A percentile compares a stretch with the other conserved stretches of the same genome.
phyloP scores from a whole-genome alignment of 176 grass and related monocot genomes.

The Aegilops longissima region DNA sequence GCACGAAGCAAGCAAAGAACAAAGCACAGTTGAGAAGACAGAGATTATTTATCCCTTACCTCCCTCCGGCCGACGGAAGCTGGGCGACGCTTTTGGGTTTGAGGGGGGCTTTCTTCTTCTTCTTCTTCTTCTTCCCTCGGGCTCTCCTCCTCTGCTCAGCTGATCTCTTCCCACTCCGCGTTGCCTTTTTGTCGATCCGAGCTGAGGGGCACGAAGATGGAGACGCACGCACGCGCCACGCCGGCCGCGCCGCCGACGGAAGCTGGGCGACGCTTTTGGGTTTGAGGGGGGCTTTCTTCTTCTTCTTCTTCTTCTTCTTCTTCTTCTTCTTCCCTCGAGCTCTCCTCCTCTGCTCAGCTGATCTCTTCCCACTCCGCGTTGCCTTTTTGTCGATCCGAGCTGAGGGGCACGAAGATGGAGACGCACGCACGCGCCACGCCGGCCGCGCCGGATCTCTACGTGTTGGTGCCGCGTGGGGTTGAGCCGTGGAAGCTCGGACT shows the following conservation, averaged over 20 bases:
- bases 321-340: neutral
- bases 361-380: neutral
- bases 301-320: neutral
- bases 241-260: neutral
- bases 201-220: neutral
- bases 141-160: neutral
- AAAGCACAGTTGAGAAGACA: neutral
- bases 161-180: neutral
- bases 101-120: too few species aligned
- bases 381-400: neutral
- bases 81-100: neutral
- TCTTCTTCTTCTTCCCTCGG: neutral
- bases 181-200: neutral
- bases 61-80: neutral
- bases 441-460: neutral
- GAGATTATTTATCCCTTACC: neutral
- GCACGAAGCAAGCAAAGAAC: neutral
- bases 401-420: neutral
- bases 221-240: neutral
- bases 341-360: neutral
- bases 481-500: neutral
- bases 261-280: neutral
- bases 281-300: too few species aligned
- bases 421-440: neutral
- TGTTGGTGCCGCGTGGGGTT: constrained; percentile 4